Evolutionary conservation across 2,329 filamentous ascomycete genomes (phyloP).

Genomic region (Diaporthe aspalathi): DNA sequence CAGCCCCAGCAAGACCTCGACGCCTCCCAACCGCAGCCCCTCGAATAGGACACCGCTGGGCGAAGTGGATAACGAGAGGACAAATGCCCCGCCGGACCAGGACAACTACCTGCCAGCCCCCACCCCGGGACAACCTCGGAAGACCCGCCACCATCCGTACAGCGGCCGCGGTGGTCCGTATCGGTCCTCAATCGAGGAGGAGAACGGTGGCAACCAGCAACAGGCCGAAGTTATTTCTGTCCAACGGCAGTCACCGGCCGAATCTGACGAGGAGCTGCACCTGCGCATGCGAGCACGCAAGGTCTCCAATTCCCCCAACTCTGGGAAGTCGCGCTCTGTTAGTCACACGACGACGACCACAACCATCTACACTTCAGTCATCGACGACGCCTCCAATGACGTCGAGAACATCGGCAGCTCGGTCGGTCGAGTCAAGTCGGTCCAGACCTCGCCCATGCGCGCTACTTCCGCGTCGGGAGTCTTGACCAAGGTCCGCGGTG

Average conservation of each 20-base stretch:
- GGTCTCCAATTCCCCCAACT: constrained; percentile 71
- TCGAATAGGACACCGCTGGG: constrained; percentile 88
- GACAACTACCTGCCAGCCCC: constrained; percentile 95
- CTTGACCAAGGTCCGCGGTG: constrained; percentile 71
- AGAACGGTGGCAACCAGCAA: constrained; percentile 64
- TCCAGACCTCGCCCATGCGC: constrained; percentile 62
- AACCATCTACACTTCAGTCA: constrained; percentile 68
- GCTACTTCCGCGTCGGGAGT: constrained; percentile 65
- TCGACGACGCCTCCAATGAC: constrained; percentile 76
- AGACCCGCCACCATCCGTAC: constrained; percentile 85
- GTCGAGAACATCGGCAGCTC: constrained; percentile 74
- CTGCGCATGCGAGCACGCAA: constrained; percentile 79
- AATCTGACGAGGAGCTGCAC: constrained; percentile 87
- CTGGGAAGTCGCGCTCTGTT: constrained; percentile 74
- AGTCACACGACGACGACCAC: constrained; percentile 79
- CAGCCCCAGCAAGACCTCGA: constrained; percentile 78
- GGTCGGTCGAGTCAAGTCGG: constrained; percentile 61
- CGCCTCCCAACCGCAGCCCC: constrained; percentile 82
- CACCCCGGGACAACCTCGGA: constrained; percentile 94
- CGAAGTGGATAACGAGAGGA: constrained; percentile 87
- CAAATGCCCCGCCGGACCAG: constrained; percentile 70
- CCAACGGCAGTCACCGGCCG: constrained; percentile 70
- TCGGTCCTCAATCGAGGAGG: constrained; percentile 58
- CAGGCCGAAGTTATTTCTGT: constrained; percentile 71
- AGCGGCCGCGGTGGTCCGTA: constrained; percentile 62